Evolutionary conservation across 2,329 filamentous ascomycete species (phyloP).

Genomic region (Fusarium goolgardi): DNA sequence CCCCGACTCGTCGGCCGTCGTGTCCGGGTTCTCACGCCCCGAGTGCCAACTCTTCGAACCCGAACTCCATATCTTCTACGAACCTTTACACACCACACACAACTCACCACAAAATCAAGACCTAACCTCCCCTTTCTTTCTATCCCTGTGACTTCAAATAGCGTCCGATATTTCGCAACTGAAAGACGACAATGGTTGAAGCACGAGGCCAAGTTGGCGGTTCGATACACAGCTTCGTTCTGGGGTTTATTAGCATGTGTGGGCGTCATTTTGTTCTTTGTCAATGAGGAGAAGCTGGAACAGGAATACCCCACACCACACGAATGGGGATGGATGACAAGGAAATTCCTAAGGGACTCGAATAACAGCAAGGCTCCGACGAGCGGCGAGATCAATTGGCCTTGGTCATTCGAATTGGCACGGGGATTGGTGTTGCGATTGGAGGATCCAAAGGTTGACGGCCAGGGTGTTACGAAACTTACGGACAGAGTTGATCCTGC

Average conservation of each 20-base stretch:
- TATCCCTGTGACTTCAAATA: conserved; percentile 59
- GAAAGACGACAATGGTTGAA: conserved; percentile 77
- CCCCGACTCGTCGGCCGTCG: conserved; percentile 53
- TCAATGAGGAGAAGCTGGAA: conserved; percentile 81
- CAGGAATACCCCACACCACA: conserved; percentile 81
- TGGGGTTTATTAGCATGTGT: conserved; percentile 73
- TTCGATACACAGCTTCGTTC: conserved; percentile 74
- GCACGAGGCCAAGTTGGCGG: conserved; percentile 75
- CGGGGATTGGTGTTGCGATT: conserved; percentile 71
- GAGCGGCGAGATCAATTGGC: conserved; percentile 72
- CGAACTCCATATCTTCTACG: conserved; percentile 43
- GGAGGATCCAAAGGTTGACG: conserved; percentile 76
- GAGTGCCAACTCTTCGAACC: conserved; percentile 27
- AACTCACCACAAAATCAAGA: conserved; percentile 49
- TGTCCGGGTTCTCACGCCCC: conserved; percentile 32
- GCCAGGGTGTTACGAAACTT: conserved; percentile 70
- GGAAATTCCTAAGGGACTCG: conserved; percentile 75
- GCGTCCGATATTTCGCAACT: conserved; percentile 81
- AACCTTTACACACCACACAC: conserved; percentile 46
- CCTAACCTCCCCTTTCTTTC: conserved; percentile 62
- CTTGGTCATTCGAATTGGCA: conserved; percentile 70
- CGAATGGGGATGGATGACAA: conserved; percentile 81
- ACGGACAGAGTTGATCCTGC: conserved; percentile 69
- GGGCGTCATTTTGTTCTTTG: conserved; percentile 70
- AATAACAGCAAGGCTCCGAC: conserved; percentile 67